phyloP scores from a whole-genome alignment of 2,329 filamentous ascomycete genomes.

The Penicillium hesseltinei region DNA sequence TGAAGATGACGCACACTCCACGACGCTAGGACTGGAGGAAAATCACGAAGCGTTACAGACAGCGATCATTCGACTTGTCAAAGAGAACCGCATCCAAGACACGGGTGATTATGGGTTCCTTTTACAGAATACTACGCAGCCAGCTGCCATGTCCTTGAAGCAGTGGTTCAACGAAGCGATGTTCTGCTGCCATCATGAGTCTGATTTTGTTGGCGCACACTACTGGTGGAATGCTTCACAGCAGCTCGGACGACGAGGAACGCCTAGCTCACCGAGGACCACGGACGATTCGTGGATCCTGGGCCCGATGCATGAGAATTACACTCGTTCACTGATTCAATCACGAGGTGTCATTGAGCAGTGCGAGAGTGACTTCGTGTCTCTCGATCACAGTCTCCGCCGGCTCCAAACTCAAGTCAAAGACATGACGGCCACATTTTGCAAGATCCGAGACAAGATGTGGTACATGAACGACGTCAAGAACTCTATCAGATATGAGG shows the following conservation, averaged over 20 bases:
- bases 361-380: conserved; percentile 58
- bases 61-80: conserved; percentile 74
- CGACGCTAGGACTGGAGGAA: conserved; percentile 62
- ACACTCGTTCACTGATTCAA: conserved; percentile 32
- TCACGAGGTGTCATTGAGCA: conserved; percentile 35
- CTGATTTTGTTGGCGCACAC: conserved; percentile 80
- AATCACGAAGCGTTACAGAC: conserved; percentile 79
- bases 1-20: conserved; percentile 37
- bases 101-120: conserved; percentile 35
- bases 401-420: conserved; percentile 72
- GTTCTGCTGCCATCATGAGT: conserved; percentile 71
- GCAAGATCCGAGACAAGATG: conserved; percentile 88
- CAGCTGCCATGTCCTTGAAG: conserved; percentile 29
- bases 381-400: conserved; percentile 78
- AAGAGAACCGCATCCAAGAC: conserved; percentile 77
- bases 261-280: conserved; percentile 49
- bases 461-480: conserved; percentile 96
- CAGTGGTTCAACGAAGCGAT: conserved; percentile 63
- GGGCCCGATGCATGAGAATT: conserved; percentile 68
- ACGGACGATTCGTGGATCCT: conserved; percentile 68
- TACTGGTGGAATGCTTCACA: conserved; percentile 81
- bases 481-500: conserved; percentile 83
- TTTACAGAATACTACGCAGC: conserved; percentile 1
- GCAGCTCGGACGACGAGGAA: conserved; percentile 62
- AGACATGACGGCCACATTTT: conserved; percentile 69